Evolutionary conservation across 2,329 filamentous ascomycete species (phyloP), one percentile per base, ranked within the genome.

Genomic region (Ceratocystis ficicola): DNA sequence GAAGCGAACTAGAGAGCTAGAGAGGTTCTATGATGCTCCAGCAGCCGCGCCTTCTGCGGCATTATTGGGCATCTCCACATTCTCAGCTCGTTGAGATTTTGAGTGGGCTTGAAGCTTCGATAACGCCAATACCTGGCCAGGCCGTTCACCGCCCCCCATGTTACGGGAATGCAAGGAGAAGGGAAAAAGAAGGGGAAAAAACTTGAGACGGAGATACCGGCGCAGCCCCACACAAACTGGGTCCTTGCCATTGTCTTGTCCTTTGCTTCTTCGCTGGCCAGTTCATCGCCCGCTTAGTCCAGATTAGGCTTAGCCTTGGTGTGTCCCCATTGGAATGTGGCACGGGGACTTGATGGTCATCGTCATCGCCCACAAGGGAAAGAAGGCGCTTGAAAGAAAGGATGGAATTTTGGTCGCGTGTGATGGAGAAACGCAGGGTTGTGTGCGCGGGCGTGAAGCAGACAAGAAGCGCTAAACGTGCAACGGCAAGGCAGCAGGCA

Each of bases 141-240:
- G 3, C 22, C 52, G 3, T 30, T 28, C 22, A 57, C 52, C 46
- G 46, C 22, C 22, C 44, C 15, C n/a, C 52, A 28, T 28, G 25
- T 57, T 57, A 25, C 32, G 52, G 52, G 22, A 32, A 17, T 10
- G 52, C 46, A 57, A 22, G 15, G 1, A 57, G 7, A 50, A 15
- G 15, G 46, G 20, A 15, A n/a, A 22, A n/a, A 50, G n/a, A 50
- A 28, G 52, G 8, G 25, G 22, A 57, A 57, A 25, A 57, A 57
- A 28, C 52, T 57, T 30, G 22, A 28, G 52, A 57, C 52, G 52
- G 52, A 57, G 52, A 57, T 32, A 57, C 52, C 52, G 52, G 52
- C 25, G 50, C 52, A 22, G 52, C 52, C 52, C 52, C 52, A 57
- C 52, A 28, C 25, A 50, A 12, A 36, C 32, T 36, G 2, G 32